phyloP scores from a whole-genome alignment of 345 rosid genomes.

The Lepidium aucheri region DNA sequence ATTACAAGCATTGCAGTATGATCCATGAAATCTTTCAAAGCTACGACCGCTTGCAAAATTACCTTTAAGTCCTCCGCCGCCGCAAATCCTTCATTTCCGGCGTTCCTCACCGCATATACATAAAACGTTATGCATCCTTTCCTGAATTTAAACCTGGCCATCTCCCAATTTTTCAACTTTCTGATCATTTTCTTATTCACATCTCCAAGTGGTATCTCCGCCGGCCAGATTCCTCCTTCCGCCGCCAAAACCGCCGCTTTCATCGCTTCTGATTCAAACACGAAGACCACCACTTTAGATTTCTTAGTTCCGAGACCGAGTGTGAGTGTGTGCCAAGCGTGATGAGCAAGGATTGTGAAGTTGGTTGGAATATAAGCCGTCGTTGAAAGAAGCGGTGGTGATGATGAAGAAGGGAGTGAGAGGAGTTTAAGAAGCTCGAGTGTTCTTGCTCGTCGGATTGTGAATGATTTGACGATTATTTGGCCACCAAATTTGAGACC shows the following conservation, averaged over 20 bases:
- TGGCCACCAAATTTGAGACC: conserved; percentile 91
- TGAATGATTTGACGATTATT: conserved; percentile 88
- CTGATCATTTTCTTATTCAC: conserved; percentile 81
- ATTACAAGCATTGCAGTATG: conserved; percentile 91
- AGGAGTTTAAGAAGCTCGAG: conserved; percentile 77
- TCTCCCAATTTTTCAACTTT: conserved; percentile 54
- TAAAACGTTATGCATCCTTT: conserved; percentile 98
- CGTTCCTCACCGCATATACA: conserved; percentile 67
- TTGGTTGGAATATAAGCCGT: conserved; percentile 83
- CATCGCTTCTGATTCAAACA: conserved; percentile 73
- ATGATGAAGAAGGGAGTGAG: conserved; percentile 46
- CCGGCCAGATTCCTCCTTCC: conserved; percentile 49
- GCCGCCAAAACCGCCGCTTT: conserved; percentile 41
- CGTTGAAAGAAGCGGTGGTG: conserved; percentile 58
- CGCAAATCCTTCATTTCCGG: conserved; percentile 49
- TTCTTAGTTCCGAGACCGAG: conserved; percentile 88
- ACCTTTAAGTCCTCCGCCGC: conserved; percentile 73
- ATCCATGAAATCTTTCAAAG: conserved; percentile 92
- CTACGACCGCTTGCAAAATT: conserved; percentile 74
- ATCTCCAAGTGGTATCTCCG: conserved; percentile 78
- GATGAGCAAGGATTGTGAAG: conserved; percentile 93
- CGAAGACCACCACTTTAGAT: conserved; percentile 69
- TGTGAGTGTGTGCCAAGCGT: conserved; percentile 93
- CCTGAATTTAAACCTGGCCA: conserved; percentile 92
- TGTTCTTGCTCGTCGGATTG: conserved; percentile 71